These are phyloP conservation scores for Monosporascus sp. DNA, from an alignment of 2,329 filamentous ascomycete species.

Conservation along the genomic window DNA sequence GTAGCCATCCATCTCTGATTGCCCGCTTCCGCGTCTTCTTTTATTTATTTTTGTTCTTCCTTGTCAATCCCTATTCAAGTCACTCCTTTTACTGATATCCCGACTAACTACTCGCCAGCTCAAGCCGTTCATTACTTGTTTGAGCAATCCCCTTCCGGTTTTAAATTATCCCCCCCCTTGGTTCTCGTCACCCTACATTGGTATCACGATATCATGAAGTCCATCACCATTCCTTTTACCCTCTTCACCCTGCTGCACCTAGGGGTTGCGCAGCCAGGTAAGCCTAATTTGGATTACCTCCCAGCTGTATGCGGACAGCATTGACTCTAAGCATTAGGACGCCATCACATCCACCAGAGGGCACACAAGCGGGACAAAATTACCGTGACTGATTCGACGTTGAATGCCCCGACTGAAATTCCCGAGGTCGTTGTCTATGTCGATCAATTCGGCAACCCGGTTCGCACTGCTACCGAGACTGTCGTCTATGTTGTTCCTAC, in stretches of 20 bases:
- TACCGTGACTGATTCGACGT: constrained; percentile 31
- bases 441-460: constrained; percentile 48
- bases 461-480: constrained; percentile 39
- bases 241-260: constrained; percentile 34
- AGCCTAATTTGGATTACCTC: constrained; percentile 7
- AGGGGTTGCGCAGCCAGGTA: constrained; percentile 36
- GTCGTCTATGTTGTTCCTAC: constrained; percentile 22
- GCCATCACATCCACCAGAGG: constrained; percentile 28
- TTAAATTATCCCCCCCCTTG: constrained; percentile 6
- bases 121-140: constrained; percentile 19
- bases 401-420: constrained; percentile 35
- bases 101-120: constrained; percentile 9
- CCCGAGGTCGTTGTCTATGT: constrained; percentile 55
- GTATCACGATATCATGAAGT: constrained; percentile 37
- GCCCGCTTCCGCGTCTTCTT: constrained; percentile 6
- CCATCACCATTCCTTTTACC: constrained; percentile 29
- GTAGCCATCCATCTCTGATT: constrained; percentile 10
- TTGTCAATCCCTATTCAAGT: constrained; percentile 13
- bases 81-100: constrained; percentile 14
- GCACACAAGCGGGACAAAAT: constrained; percentile 22
- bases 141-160: constrained; percentile 9
- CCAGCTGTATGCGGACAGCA: not conserved
- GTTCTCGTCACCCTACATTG: constrained; percentile 4
- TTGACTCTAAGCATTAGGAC: constrained; percentile 14
- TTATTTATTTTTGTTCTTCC: constrained; percentile 9